Conservation (phyloP, 768 basidiomycete species). For the Suillus spraguei region DNA sequence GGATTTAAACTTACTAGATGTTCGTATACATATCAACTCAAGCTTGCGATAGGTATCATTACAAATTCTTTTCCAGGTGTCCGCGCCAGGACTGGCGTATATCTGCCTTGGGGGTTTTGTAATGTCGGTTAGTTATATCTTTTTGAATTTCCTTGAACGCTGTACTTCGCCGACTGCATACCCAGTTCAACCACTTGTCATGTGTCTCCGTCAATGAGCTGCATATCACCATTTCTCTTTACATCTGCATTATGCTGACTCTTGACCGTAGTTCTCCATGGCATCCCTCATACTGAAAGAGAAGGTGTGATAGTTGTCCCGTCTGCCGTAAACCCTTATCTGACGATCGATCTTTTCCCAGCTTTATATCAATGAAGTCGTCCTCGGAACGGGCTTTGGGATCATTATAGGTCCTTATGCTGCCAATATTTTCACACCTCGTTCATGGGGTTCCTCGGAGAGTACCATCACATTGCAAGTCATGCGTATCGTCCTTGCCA, state of each 20-base stretch:
- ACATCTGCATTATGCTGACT: neutral
- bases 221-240: neutral
- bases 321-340: neutral
- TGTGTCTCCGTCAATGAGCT: neutral
- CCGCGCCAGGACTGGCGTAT: constrained; percentile 56
- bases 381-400: constrained; percentile 77
- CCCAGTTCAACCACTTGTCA: neutral
- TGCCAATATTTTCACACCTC: constrained; percentile 73
- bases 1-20: constrained; percentile 25
- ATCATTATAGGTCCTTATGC: constrained; percentile 70
- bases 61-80: constrained; percentile 45
- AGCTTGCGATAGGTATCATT: neutral
- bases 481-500: constrained; percentile 85
- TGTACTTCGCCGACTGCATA: neutral
- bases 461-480: constrained; percentile 81
- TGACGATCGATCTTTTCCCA: constrained; percentile 27
- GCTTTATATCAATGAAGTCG: constrained; percentile 92
- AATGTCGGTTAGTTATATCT: constrained; percentile 39
- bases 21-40: constrained; percentile 18
- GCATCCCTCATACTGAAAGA: neutral
- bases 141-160: neutral
- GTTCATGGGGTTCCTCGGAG: constrained; percentile 60
- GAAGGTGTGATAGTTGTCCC: neutral
- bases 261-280: neutral
- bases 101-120: constrained; percentile 62